Percentiles rank a stretch among this genome's conserved stretches.
phyloP scores from a whole-genome alignment of 805 yeast species.

The Torulaspora maleeae region DNA sequence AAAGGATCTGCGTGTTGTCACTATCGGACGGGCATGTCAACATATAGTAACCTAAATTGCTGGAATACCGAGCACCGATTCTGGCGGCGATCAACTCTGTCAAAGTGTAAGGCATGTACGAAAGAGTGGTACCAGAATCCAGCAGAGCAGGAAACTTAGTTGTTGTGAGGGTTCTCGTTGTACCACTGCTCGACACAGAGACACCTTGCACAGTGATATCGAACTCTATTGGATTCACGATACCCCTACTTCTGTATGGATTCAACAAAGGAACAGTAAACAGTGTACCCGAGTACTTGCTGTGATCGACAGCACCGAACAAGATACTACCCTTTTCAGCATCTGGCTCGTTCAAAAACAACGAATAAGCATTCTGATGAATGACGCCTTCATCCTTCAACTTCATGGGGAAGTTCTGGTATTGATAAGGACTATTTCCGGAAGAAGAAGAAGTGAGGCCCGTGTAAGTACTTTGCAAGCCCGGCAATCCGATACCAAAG shows the following conservation, averaged over 20 bases:
- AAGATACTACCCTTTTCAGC: constrained; percentile 50
- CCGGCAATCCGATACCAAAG: constrained; percentile 65
- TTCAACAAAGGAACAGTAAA: constrained; percentile 46
- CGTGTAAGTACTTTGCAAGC: constrained; percentile 59
- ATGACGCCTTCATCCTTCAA: constrained; percentile 56
- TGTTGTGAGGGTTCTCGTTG: constrained; percentile 29
- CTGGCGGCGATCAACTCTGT: constrained; percentile 36
- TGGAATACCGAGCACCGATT: constrained; percentile 44
- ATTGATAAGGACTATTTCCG: constrained; percentile 36
- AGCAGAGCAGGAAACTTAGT: constrained; percentile 39
- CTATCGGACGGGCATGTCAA: constrained; percentile 40
- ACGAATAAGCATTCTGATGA: constrained; percentile 52
- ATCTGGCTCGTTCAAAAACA: constrained; percentile 47
- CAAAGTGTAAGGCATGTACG: constrained; percentile 42
- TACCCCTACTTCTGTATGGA: constrained; percentile 17
- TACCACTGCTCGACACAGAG: constrained; percentile 26
- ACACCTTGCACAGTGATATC: constrained; percentile 36
- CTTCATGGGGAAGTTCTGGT: constrained; percentile 62
- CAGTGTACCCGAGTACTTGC: constrained; percentile 52
- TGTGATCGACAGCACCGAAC: constrained; percentile 69
- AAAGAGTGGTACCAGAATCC: constrained; percentile 43
- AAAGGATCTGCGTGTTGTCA: constrained; percentile 38
- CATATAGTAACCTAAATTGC: constrained; percentile 42
- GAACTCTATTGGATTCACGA: constrained; percentile 24
- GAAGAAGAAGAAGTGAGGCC: constrained; percentile 20